phyloP scores from a whole-genome alignment of 2,329 filamentous ascomycete genomes.

The Sclerotinia glacialis region DNA sequence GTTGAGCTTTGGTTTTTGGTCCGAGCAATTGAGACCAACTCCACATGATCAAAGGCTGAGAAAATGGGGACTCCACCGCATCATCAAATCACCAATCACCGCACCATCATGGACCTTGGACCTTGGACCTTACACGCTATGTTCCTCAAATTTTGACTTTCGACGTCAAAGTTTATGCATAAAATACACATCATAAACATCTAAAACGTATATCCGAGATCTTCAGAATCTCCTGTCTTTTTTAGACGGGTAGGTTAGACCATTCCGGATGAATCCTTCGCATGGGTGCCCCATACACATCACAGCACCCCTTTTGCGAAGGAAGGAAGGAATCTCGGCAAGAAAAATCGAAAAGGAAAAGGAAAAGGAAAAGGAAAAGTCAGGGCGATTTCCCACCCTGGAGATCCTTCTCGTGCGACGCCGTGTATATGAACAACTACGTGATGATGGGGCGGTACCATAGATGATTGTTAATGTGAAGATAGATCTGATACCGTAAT shows the following conservation, averaged over 20 bases:
- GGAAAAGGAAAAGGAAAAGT: background rate
- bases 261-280: background rate
- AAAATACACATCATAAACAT: background rate
- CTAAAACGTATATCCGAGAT: background rate
- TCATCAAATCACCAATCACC: background rate
- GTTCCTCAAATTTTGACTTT: background rate
- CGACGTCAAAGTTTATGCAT: slow-evolving; percentile 7
- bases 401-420: slow-evolving; percentile 2
- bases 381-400: background rate
- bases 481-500: background rate
- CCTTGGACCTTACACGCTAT: background rate
- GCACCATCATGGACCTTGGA: background rate
- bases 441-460: background rate
- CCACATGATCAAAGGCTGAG: slow-evolving; percentile 16
- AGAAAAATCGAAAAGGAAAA: background rate
- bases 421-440: slow-evolving; percentile 1
- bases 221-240: background rate
- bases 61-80: background rate
- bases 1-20: background rate
- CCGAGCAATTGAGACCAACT: slow-evolving; percentile 9
- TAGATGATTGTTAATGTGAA: background rate
- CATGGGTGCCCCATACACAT: background rate
- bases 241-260: too few species aligned
- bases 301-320: background rate
- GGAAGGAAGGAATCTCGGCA: too few species aligned